Percentiles rank a stretch among this genome's conserved stretches.
These are phyloP conservation scores for Colletotrichum sp. DNA, from an alignment of 2,329 filamentous ascomycete species.

Conservation along the genomic window DNA sequence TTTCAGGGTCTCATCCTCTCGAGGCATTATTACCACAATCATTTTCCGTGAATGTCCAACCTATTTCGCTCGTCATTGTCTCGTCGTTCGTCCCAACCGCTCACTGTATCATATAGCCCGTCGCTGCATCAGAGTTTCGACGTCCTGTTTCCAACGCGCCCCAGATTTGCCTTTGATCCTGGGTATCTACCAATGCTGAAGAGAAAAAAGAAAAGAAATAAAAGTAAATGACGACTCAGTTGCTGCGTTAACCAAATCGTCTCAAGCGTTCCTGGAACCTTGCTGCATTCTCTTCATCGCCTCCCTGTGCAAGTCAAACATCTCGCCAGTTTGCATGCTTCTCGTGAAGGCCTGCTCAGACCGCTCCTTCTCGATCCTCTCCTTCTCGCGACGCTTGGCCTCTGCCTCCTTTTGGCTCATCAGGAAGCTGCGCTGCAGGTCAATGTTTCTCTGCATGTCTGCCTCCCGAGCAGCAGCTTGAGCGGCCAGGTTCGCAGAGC, in stretches of 20 bases:
- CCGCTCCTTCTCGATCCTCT: constrained; percentile 61
- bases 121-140: background rate
- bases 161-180: background rate
- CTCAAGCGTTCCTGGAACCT: constrained; percentile 36
- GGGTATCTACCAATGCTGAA: constrained; percentile 17
- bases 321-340: constrained; percentile 76
- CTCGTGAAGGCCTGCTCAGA: constrained; percentile 71
- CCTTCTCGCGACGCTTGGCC: constrained; percentile 62
- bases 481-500: constrained; percentile 29
- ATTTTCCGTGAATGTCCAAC: background rate
- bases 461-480: constrained; percentile 36
- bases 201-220: background rate
- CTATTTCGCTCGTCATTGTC: background rate
- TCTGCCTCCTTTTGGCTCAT: constrained; percentile 68
- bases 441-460: constrained; percentile 53
- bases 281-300: constrained; percentile 81
- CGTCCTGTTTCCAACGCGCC: constrained; percentile 4
- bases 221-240: background rate
- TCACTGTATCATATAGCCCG: background rate
- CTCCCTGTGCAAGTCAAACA: constrained; percentile 79
- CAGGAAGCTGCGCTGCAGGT: constrained; percentile 59
- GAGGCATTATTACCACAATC: background rate
- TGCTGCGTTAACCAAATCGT: background rate
- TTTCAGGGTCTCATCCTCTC: background rate
- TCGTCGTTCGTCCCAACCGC: background rate